Conservation (phyloP, 1,139 yeast genomes). For the Yamadazyma sp. region DNA sequence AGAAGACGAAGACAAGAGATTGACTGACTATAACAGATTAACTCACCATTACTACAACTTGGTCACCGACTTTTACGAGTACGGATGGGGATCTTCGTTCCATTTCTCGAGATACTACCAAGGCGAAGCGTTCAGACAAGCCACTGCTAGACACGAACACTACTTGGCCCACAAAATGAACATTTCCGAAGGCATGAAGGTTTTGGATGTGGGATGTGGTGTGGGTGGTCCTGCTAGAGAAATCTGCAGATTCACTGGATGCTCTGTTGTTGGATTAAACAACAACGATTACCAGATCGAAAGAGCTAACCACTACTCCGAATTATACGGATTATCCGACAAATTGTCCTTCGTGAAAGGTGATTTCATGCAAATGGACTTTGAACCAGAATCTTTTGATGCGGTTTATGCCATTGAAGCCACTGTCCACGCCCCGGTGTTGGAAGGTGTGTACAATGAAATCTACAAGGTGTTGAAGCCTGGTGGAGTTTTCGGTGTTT, state of each 20-base stretch:
- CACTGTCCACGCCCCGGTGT: conserved; percentile 94
- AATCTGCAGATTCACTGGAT: conserved; percentile 87
- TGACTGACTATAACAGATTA: conserved; percentile 81
- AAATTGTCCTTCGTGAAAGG: conserved; percentile 90
- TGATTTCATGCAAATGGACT: conserved; percentile 99
- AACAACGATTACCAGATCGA: conserved; percentile 97
- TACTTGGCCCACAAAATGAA: conserved; percentile 87
- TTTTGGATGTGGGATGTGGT: conserved; percentile 98
- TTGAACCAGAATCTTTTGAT: conserved; percentile 84
- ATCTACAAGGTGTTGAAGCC: conserved; percentile 92
- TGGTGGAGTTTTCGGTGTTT: conserved; percentile 96
- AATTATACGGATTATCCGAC: conserved; percentile 61
- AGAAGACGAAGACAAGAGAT: conserved; percentile 71
- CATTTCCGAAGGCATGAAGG: conserved; percentile 75
- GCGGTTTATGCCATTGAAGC: conserved; percentile 99
- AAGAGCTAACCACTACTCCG: conserved; percentile 84
- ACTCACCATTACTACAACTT: conserved; percentile 96
- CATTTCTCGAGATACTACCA: conserved; percentile 91
- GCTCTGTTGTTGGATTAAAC: conserved; percentile 85
- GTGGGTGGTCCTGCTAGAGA: conserved; percentile 99
- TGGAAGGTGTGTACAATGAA: conserved; percentile 95
- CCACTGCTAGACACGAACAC: conserved; percentile 97
- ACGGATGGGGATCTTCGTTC: conserved; percentile 99
- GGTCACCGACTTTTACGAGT: conserved; percentile 95
- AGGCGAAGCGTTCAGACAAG: conserved; percentile 93